These are phyloP conservation scores for Periglandula ipomoeae DNA, from an alignment of 2,329 filamentous ascomycete species.

Conservation along the genomic window DNA sequence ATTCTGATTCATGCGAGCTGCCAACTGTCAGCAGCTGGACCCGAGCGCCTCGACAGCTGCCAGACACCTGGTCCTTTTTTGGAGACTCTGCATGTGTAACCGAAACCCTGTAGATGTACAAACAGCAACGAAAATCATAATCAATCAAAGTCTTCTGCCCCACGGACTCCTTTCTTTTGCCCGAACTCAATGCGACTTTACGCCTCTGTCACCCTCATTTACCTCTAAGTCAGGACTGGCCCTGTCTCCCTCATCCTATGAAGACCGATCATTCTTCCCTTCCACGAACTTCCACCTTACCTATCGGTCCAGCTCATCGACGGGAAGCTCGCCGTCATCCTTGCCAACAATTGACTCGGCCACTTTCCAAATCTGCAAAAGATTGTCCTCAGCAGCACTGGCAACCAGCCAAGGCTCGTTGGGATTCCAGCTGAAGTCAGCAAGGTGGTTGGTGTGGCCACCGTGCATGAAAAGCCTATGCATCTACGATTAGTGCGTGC, in stretches of 20 bases:
- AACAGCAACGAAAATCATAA: background rate
- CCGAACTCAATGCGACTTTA: background rate
- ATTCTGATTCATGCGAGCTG: background rate
- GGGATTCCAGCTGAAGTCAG: slow-evolving; percentile 95
- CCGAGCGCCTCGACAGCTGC: background rate
- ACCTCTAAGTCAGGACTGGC: background rate
- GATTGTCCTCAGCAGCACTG: slow-evolving; percentile 91
- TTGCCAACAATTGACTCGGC: slow-evolving; percentile 72
- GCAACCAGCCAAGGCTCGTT: slow-evolving; percentile 96
- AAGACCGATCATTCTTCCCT: slow-evolving; percentile 17
- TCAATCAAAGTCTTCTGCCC: background rate
- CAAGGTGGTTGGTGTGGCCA: slow-evolving; percentile 92
- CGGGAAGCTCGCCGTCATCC: slow-evolving; percentile 64
- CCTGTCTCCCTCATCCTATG: slow-evolving; percentile 20
- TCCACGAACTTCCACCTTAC: slow-evolving; percentile 25
- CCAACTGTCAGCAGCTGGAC: background rate
- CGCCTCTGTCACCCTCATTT: background rate
- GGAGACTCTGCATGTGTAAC: background rate
- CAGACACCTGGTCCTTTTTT: background rate
- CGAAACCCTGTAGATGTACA: background rate
- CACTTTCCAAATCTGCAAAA: slow-evolving; percentile 91
- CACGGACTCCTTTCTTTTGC: background rate
- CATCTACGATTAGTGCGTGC: background rate
- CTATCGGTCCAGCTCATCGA: slow-evolving; percentile 66
- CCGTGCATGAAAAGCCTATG: slow-evolving; percentile 82